Conservation (phyloP, 2,329 filamentous ascomycete genomes). For the Chaetomiaceae sp. region DNA sequence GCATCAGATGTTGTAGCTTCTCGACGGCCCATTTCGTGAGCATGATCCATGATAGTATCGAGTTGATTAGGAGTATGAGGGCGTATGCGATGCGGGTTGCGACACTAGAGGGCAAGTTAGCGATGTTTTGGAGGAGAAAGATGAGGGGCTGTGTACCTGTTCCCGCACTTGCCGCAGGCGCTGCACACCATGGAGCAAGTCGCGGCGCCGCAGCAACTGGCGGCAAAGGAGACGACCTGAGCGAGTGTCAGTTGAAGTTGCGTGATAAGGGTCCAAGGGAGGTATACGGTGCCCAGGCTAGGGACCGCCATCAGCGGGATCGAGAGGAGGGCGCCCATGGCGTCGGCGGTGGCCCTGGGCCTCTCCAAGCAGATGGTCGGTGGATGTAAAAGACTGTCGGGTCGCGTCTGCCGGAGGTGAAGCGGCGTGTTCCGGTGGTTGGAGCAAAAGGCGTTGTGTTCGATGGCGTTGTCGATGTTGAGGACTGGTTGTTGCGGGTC, state of each 20-base stretch:
- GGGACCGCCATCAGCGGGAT: conserved; percentile 85
- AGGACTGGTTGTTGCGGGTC: background rate
- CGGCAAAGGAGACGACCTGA: conserved; percentile 71
- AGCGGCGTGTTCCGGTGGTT: too few species aligned
- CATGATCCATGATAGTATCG: conserved; percentile 97
- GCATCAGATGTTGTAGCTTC: conserved; percentile 83
- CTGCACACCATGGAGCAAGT: conserved; percentile 95
- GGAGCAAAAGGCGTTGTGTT: too few species aligned
- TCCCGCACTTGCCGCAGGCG: conserved; percentile 93
- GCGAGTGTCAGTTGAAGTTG: conserved; percentile 8
- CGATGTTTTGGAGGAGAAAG: conserved; percentile 6
- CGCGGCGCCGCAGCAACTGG: conserved; percentile 92
- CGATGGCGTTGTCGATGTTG: background rate
- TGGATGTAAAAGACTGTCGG: too few species aligned
- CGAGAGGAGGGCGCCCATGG: conserved; percentile 88
- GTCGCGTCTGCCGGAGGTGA: too few species aligned
- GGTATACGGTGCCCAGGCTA: conserved; percentile 75
- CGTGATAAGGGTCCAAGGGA: background rate
- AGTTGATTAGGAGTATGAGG: conserved; percentile 91
- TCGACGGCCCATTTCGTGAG: conserved; percentile 98
- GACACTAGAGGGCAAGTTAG: conserved; percentile 56
- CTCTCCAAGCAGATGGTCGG: background rate
- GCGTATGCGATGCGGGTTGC: conserved; percentile 96
- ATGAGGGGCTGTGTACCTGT: conserved; percentile 58
- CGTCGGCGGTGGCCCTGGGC: conserved; percentile 15